phyloP scores from a whole-genome alignment of 768 basidiomycete genomes.

The Mycena alexandri region DNA sequence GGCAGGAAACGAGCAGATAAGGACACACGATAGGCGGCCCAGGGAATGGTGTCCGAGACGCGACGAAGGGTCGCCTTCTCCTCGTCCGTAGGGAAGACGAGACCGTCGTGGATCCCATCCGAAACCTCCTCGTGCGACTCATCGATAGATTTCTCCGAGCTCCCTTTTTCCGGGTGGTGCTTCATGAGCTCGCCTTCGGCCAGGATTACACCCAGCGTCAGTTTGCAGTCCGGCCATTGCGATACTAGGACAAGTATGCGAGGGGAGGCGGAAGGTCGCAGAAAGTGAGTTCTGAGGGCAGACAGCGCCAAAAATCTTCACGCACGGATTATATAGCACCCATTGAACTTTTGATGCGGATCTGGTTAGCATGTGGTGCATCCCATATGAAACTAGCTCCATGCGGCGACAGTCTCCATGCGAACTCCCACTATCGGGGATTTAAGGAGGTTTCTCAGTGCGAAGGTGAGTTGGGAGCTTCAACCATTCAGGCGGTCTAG shows the following conservation, averaged over 20 bases:
- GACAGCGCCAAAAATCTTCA: background rate
- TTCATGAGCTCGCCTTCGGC: constrained; percentile 22
- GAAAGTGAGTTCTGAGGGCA: background rate
- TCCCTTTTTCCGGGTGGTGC: constrained; percentile 4
- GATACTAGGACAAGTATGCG: constrained; percentile 6
- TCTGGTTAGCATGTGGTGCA: no score
- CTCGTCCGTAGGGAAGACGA: constrained; percentile 75
- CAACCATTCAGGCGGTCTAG: no score
- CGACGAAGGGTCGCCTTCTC: constrained; percentile 71
- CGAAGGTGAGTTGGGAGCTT: no score
- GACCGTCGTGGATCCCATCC: constrained; percentile 59
- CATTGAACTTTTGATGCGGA: no score
- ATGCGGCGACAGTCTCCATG: no score
- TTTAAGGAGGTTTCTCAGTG: no score
- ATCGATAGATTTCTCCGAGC: constrained; percentile 4
- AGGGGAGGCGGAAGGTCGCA: background rate
- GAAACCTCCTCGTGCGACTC: constrained; percentile 1
- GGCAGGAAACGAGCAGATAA: background rate
- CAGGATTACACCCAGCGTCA: constrained; percentile 13
- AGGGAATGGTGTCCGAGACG: constrained; percentile 70
- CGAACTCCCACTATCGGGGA: no score
- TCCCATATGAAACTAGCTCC: no score
- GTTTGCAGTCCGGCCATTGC: constrained; percentile 34
- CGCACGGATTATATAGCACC: background rate
- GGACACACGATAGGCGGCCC: constrained; percentile 65